Conservation (phyloP, 2,329 filamentous ascomycete species). For the Cladosporium sp. region DNA sequence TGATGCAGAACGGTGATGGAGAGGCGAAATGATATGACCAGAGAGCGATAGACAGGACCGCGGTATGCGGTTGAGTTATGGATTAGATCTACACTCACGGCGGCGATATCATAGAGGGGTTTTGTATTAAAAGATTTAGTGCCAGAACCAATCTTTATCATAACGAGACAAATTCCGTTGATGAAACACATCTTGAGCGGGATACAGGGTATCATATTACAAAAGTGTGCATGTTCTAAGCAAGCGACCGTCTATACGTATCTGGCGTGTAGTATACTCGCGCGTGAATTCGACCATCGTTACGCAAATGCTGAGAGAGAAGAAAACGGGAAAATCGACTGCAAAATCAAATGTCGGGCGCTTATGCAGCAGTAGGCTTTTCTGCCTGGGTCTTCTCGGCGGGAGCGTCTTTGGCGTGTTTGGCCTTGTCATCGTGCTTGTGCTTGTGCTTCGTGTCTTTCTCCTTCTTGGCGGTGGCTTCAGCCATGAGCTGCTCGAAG, state of each 20-base stretch:
- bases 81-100: too few species aligned
- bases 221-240: neutral
- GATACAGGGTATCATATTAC: constrained; percentile 11
- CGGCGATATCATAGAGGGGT: too few species aligned
- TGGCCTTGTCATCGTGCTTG: constrained; percentile 45
- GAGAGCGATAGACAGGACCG: too few species aligned
- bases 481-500: constrained; percentile 95
- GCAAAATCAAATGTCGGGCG: neutral
- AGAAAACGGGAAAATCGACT: neutral
- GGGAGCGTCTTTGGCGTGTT: constrained; percentile 45
- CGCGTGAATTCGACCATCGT: constrained; percentile 2
- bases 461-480: constrained; percentile 93
- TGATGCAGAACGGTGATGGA: neutral
- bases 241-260: constrained; percentile 9
- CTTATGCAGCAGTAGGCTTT: constrained; percentile 8
- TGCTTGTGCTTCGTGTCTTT: constrained; percentile 70
- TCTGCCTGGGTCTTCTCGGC: constrained; percentile 8
- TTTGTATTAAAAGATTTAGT: too few species aligned
- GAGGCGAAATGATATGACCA: neutral
- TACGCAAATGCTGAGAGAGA: constrained; percentile 3
- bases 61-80: too few species aligned
- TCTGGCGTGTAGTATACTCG: constrained; percentile 2
- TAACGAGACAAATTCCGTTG: neutral
- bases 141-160: too few species aligned
- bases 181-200: neutral